These are phyloP conservation scores for Fusarium begoniae DNA, from an alignment of 2,329 filamentous ascomycete genomes.

Conservation along the genomic window DNA sequence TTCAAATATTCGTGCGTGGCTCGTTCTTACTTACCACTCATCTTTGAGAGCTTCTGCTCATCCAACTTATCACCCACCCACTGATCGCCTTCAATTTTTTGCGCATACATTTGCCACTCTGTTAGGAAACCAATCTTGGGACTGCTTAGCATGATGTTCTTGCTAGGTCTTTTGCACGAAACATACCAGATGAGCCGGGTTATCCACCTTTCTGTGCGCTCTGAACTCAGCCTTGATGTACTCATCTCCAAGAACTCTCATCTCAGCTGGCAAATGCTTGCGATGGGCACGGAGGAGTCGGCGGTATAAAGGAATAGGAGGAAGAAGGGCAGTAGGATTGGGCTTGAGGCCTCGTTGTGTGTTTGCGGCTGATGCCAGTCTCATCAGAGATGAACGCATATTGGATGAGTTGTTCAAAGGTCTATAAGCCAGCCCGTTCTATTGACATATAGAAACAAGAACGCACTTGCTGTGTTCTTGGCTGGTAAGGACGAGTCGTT, in stretches of 20 bases:
- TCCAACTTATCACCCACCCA: conserved; percentile 91
- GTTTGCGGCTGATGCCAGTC: conserved; percentile 51
- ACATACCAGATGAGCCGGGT: conserved; percentile 87
- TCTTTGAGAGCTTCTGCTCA: conserved; percentile 83
- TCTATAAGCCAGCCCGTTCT: neutral
- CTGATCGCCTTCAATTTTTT: conserved; percentile 85
- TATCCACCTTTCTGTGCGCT: conserved; percentile 83
- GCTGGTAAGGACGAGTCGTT: neutral
- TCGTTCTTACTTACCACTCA: conserved; percentile 77
- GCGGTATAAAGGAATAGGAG: conserved; percentile 89
- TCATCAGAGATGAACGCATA: conserved; percentile 43
- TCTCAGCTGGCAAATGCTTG: conserved; percentile 76
- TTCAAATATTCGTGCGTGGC: neutral
- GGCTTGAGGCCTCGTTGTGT: conserved; percentile 48
- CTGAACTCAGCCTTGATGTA: conserved; percentile 95
- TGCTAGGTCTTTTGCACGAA: neutral
- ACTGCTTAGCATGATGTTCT: conserved; percentile 6
- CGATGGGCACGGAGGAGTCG: conserved; percentile 87
- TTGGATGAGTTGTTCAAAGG: neutral
- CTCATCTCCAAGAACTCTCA: conserved; percentile 86
- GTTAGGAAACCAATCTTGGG: conserved; percentile 89
- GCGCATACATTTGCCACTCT: conserved; percentile 96
- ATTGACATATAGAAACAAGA: neutral
- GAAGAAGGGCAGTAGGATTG: conserved; percentile 73
- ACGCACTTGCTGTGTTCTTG: neutral